Conservation (phyloP, 768 basidiomycete species). For the Rhodosporidiobolus sp. region DNA sequence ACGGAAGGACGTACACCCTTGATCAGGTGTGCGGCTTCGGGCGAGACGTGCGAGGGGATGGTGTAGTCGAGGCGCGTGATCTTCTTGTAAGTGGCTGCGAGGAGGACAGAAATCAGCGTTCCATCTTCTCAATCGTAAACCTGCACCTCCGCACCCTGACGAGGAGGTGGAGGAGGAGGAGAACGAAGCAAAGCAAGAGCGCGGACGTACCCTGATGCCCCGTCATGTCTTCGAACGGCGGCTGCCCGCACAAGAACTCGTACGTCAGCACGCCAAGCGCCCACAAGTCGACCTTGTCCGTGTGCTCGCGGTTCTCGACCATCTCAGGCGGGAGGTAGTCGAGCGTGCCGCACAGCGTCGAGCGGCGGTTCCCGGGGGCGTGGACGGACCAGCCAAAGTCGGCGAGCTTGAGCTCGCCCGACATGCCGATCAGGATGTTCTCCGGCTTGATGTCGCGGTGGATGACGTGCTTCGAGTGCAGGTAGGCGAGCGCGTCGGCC, state of each 20-base stretch:
- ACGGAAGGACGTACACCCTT: conserved; percentile 53
- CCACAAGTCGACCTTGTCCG: conserved; percentile 90
- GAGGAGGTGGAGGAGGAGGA: neutral
- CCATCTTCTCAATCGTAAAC: no score
- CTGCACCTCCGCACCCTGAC: neutral
- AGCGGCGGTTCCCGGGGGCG: conserved; percentile 82
- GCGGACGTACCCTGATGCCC: conserved; percentile 66
- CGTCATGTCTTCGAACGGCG: conserved; percentile 78
- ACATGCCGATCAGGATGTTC: conserved; percentile 87
- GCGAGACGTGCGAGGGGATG: conserved; percentile 60
- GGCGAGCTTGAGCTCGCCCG: conserved; percentile 95
- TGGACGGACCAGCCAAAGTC: conserved; percentile 99
- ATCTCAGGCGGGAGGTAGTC: conserved; percentile 98
- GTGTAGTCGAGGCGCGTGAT: conserved; percentile 81
- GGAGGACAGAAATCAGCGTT: neutral
- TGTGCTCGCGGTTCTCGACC: conserved; percentile 88
- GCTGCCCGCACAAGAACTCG: conserved; percentile 83
- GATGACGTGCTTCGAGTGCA: conserved; percentile 94
- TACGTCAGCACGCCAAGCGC: conserved; percentile 94
- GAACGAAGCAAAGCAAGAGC: neutral
- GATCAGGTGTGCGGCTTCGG: conserved; percentile 68
- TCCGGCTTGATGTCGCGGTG: conserved; percentile 98
- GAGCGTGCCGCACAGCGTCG: conserved; percentile 89
- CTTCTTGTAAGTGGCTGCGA: conserved; percentile 77
- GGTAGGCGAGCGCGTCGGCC: conserved; percentile 89